Evolutionary conservation across 495 filamentous ascomycete species (phyloP).

Genomic region (Chaetomium fimeti): DNA sequence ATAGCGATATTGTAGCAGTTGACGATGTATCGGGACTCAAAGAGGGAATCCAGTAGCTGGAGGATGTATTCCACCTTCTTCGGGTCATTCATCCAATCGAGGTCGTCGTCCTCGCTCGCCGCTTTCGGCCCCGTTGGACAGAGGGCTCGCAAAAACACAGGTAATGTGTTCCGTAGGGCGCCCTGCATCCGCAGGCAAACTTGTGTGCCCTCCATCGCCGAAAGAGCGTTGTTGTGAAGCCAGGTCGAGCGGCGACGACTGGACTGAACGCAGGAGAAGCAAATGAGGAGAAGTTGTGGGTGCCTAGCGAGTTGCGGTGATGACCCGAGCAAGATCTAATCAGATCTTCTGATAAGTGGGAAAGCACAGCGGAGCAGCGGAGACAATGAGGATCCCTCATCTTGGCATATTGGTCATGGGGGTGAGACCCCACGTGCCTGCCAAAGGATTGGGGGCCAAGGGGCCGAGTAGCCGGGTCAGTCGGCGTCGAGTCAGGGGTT

Average conservation of each 20-base stretch:
- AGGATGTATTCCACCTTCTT: conserved; percentile 38
- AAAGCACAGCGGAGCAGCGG: not conserved
- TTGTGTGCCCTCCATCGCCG: conserved; percentile 13
- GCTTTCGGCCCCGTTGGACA: not conserved
- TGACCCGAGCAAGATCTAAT: conserved; percentile 13
- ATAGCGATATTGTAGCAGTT: conserved; percentile 39
- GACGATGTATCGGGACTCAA: conserved; percentile 37
- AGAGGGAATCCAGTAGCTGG: conserved; percentile 36
- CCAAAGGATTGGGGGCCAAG: too few species aligned
- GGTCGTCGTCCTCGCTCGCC: conserved; percentile 4
- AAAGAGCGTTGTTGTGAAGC: not conserved
- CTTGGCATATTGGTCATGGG: not conserved
- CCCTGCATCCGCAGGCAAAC: conserved; percentile 4
- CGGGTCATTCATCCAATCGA: conserved; percentile 27
- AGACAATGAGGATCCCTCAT: not conserved
- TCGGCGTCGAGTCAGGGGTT: too few species aligned
- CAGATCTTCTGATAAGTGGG: conserved; percentile 8
- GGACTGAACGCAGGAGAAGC: not conserved
- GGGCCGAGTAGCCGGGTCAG: too few species aligned
- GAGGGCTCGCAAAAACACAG: conserved; percentile 7
- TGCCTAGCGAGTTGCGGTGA: not conserved
- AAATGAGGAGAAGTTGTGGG: not conserved
- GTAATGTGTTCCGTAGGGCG: not conserved
- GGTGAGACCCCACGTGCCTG: too few species aligned
- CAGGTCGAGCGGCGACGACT: not conserved